Conservation (phyloP, 1,284 basidiomycete genomes). For the Apiotrichum brassicae region DNA sequence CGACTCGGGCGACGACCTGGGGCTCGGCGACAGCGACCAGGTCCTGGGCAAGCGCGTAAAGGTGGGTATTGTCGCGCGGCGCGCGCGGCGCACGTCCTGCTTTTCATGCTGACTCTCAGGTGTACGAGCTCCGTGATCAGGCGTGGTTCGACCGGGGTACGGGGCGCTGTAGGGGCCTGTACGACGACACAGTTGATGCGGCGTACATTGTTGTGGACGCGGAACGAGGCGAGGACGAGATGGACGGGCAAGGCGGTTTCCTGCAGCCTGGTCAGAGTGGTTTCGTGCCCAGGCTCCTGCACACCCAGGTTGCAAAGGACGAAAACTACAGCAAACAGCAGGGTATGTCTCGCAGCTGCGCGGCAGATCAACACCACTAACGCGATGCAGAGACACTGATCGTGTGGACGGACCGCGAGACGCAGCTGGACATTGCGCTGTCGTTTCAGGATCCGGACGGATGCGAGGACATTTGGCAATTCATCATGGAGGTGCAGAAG, state of each 20-base stretch:
- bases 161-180: slow-evolving; percentile 83
- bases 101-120: slow-evolving; percentile 50
- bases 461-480: slow-evolving; percentile 95
- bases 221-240: slow-evolving; percentile 54
- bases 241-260: slow-evolving; percentile 52
- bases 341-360: slow-evolving; percentile 54
- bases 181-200: slow-evolving; percentile 67
- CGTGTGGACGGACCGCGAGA: slow-evolving; percentile 89
- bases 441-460: slow-evolving; percentile 96
- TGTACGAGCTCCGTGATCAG: slow-evolving; percentile 82
- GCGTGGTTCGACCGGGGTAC: slow-evolving; percentile 91
- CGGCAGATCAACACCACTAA: neutral
- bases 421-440: slow-evolving; percentile 88
- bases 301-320: slow-evolving; percentile 49
- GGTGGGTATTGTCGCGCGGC: slow-evolving; percentile 5
- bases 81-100: neutral
- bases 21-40: no score
- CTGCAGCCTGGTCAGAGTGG: slow-evolving; percentile 39
- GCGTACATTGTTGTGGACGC: slow-evolving; percentile 78
- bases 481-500: slow-evolving; percentile 87
- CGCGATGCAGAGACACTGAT: slow-evolving; percentile 79
- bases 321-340: slow-evolving; percentile 90
- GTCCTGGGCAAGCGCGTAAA: slow-evolving; percentile 22
- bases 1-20: no score
- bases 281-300: no score